phyloP scores from a whole-genome alignment of 805 yeast species.

The Pichia nakasei region DNA sequence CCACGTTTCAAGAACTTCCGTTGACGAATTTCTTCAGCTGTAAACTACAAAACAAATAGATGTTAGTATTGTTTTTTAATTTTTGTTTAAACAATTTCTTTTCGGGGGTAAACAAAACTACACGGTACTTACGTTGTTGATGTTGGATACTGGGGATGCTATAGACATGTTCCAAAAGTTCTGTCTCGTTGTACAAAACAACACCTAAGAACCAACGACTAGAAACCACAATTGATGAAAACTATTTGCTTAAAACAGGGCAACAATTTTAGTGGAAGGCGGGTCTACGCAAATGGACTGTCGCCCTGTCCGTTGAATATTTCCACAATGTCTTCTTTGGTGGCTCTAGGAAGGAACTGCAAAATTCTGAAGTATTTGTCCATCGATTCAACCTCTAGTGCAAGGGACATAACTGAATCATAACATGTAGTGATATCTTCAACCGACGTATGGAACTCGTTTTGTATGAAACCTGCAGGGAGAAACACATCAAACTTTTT shows the following conservation, averaged over 20 bases:
- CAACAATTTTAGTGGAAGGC: too few relatives aligned
- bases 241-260: too few relatives aligned
- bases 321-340: conserved; percentile 1
- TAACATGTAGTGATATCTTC: conserved; percentile 21
- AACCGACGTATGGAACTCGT: conserved; percentile 10
- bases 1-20: conserved; percentile 43
- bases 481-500: conserved; percentile 13
- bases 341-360: conserved; percentile 15
- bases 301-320: neutral
- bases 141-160: neutral
- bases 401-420: conserved; percentile 14
- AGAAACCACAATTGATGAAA: too few relatives aligned
- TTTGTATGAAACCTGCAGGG: conserved; percentile 12
- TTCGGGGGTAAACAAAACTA: too few relatives aligned
- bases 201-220: too few relatives aligned
- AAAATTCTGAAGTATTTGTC: conserved; percentile 21
- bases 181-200: too few relatives aligned
- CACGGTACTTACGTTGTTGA: conserved; percentile 2
- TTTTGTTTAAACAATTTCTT: neutral
- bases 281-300: neutral
- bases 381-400: conserved; percentile 10
- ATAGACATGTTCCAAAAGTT: conserved; percentile 1
- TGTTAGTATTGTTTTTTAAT: neutral
- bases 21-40: conserved; percentile 28
- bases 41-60: conserved; percentile 9